Conservation (phyloP, 2,329 filamentous ascomycete genomes). For the Fusarium nematophilum region DNA sequence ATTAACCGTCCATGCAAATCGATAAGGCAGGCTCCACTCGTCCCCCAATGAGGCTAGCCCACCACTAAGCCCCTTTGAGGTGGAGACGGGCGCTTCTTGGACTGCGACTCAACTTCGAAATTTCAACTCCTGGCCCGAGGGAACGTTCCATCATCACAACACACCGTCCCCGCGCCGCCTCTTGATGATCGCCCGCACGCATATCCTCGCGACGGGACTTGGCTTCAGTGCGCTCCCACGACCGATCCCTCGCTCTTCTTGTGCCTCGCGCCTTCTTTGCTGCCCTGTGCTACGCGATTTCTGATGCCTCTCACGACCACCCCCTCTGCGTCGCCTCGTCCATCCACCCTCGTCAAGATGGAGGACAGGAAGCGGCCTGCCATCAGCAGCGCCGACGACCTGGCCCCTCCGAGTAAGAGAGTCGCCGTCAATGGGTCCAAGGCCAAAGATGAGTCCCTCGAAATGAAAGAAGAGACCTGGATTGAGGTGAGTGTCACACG, state of each 20-base stretch:
- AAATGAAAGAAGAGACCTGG: constrained; percentile 70
- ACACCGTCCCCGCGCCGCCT: constrained; percentile 46
- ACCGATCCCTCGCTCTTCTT: constrained; percentile 44
- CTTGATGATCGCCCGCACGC: constrained; percentile 52
- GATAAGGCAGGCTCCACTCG: constrained; percentile 45
- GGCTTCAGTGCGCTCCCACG: constrained; percentile 47
- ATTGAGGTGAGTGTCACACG: constrained; percentile 71
- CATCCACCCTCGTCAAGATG: constrained; percentile 92
- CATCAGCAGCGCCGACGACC: constrained; percentile 80
- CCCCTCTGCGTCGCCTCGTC: constrained; percentile 75
- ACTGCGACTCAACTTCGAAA: constrained; percentile 58
- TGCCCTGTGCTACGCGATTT: constrained; percentile 55
- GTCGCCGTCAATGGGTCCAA: constrained; percentile 86
- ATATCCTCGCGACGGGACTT: constrained; percentile 49
- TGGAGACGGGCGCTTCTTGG: constrained; percentile 50
- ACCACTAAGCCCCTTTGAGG: constrained; percentile 51
- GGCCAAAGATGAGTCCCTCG: constrained; percentile 64
- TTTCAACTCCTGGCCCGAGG: constrained; percentile 55
- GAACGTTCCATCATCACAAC: constrained; percentile 50
- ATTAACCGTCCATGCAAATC: constrained; percentile 50
- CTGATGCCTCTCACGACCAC: constrained; percentile 91
- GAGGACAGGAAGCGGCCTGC: constrained; percentile 99
- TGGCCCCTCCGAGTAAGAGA: constrained; percentile 90
- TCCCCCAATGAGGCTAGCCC: constrained; percentile 47
- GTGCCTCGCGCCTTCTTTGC: constrained; percentile 56